A percentile compares a stretch with the other conserved stretches of the same genome.
These are phyloP conservation scores for Wickerhamomyces sp. DNA, from an alignment of 1,139 yeast genomes.

Conservation along the genomic window DNA sequence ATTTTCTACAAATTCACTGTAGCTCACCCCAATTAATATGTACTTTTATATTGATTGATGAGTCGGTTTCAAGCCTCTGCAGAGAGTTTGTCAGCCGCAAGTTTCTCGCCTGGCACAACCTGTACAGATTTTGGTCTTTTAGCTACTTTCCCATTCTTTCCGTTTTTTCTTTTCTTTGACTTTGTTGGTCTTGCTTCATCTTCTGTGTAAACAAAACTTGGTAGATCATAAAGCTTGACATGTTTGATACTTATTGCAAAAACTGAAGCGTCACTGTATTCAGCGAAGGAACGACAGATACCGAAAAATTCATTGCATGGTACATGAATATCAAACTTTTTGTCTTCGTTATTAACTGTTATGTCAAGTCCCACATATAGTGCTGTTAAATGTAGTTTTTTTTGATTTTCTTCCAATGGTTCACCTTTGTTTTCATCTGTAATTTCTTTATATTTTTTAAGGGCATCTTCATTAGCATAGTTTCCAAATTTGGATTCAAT, in stretches of 20 bases:
- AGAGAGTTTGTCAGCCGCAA: slow-evolving; percentile 2
- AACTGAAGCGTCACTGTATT: slow-evolving; percentile 53
- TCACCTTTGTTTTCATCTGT: slow-evolving; percentile 33
- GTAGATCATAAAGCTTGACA: slow-evolving; percentile 76
- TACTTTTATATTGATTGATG: too few species aligned
- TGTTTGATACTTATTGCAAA: slow-evolving; percentile 64
- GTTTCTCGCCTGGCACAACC: background rate
- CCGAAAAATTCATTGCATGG: slow-evolving; percentile 89
- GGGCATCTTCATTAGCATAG: slow-evolving; percentile 37
- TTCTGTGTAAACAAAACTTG: slow-evolving; percentile 77
- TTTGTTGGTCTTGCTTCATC: slow-evolving; percentile 73
- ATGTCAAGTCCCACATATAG: slow-evolving; percentile 78
- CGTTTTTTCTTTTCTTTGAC: slow-evolving; percentile 46
- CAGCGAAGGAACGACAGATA: slow-evolving; percentile 73
- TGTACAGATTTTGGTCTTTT: slow-evolving; percentile 29
- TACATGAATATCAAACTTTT: slow-evolving; percentile 78
- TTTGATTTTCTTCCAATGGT: slow-evolving; percentile 26
- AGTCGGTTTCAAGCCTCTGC: slow-evolving; percentile 1
- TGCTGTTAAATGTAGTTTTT: slow-evolving; percentile 62
- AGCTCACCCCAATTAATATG: background rate
- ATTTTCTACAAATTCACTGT: too few species aligned
- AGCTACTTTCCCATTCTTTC: slow-evolving; percentile 25
- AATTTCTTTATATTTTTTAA: slow-evolving; percentile 29
- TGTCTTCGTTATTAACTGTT: slow-evolving; percentile 38
- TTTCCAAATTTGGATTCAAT: slow-evolving; percentile 56